Percentiles rank a stretch among this genome's conserved stretches.
These are phyloP conservation scores for Corynascus novoguineensis DNA, from an alignment of 495 filamentous ascomycete species.

Conservation along the genomic window DNA sequence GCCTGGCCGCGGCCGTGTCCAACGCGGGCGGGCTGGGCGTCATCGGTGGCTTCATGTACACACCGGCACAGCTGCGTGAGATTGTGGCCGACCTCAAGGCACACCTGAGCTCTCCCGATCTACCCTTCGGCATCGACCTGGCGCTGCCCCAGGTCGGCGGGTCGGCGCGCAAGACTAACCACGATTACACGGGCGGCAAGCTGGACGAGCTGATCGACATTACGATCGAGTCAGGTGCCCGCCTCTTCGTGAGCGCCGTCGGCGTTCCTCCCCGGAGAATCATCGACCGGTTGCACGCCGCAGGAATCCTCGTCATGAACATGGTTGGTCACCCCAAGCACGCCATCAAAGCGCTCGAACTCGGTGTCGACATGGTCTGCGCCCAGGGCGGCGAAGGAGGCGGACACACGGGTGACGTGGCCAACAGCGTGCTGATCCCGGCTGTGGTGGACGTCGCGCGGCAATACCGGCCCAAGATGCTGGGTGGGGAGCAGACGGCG, in stretches of 20 bases:
- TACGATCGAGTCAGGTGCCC: constrained; percentile 68
- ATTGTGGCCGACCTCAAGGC: constrained; percentile 81
- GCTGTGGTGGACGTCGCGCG: constrained; percentile 68
- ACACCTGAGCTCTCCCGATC: constrained; percentile 51
- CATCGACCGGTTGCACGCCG: constrained; percentile 65
- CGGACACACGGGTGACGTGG: constrained; percentile 74
- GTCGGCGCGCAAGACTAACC: constrained; percentile 74
- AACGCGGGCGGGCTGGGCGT: constrained; percentile 84
- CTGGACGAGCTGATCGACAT: constrained; percentile 79
- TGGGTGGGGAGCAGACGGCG: constrained; percentile 44
- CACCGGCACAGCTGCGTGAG: constrained; percentile 65
- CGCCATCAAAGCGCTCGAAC: constrained; percentile 72
- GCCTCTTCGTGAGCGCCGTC: constrained; percentile 75
- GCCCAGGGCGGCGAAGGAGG: constrained; percentile 77
- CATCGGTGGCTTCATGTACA: constrained; percentile 82
- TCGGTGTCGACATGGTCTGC: constrained; percentile 80
- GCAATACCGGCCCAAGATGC: constrained; percentile 50
- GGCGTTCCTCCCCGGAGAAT: constrained; percentile 68
- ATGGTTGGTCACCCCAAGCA: constrained; percentile 94
- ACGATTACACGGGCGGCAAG: constrained; percentile 83
- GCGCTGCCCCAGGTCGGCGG: constrained; percentile 81
- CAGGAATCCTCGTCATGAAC: constrained; percentile 80
- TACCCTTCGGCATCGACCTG: constrained; percentile 84
- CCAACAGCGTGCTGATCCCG: constrained; percentile 65
- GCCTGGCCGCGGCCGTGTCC: constrained; percentile 76